Percentiles rank a stretch among this genome's conserved stretches.
These are phyloP conservation scores for Globisporangium alternatum DNA, from an alignment of 352 stramenopile genomes.

Conservation along the genomic window DNA sequence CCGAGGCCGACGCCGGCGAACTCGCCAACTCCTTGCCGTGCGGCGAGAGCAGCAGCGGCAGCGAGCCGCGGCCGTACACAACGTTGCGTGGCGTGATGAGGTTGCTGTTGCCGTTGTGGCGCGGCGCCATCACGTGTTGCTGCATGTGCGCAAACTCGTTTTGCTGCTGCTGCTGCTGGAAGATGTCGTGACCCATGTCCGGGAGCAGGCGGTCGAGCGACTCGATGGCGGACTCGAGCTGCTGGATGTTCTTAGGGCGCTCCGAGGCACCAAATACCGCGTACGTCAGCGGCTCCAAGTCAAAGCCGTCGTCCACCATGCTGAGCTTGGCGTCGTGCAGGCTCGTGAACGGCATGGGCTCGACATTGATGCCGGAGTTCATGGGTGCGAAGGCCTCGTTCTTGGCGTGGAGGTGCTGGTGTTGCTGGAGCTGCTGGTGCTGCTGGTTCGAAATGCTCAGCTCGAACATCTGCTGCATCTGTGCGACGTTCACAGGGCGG, in stretches of 20 bases:
- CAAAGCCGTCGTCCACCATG: constrained; percentile 45
- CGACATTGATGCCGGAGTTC: constrained; percentile 38
- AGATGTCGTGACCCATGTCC: constrained; percentile 64
- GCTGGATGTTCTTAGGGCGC: constrained; percentile 50
- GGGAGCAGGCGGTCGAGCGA: constrained; percentile 69
- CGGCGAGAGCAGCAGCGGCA: constrained; percentile 37
- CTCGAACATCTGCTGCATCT: constrained; percentile 57
- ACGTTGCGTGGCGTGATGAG: constrained; percentile 31
- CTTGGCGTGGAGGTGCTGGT: constrained; percentile 24
- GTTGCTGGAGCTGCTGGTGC: constrained; percentile 20
- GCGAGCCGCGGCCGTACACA: constrained; percentile 28
- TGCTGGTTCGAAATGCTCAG: constrained; percentile 66
- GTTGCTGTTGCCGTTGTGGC: constrained; percentile 16
- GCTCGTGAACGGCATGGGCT: constrained; percentile 62
- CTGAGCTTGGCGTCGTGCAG: constrained; percentile 30
- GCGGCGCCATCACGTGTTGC: constrained; percentile 14
- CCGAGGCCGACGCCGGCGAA: constrained; percentile 25
- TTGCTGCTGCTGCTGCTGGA: constrained; percentile 30
- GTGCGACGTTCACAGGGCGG: constrained; percentile 39
- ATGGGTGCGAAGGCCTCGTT: constrained; percentile 21
- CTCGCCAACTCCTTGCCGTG: constrained; percentile 30
- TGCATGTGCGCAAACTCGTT: constrained; percentile 15
- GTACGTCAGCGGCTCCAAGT: constrained; percentile 65
- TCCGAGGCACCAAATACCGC: constrained; percentile 42
- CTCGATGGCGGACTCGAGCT: constrained; percentile 72